Base-by-base conservation (phyloP, 1,284 basidiomycete genomes). In the Malassezia equina region DNA sequence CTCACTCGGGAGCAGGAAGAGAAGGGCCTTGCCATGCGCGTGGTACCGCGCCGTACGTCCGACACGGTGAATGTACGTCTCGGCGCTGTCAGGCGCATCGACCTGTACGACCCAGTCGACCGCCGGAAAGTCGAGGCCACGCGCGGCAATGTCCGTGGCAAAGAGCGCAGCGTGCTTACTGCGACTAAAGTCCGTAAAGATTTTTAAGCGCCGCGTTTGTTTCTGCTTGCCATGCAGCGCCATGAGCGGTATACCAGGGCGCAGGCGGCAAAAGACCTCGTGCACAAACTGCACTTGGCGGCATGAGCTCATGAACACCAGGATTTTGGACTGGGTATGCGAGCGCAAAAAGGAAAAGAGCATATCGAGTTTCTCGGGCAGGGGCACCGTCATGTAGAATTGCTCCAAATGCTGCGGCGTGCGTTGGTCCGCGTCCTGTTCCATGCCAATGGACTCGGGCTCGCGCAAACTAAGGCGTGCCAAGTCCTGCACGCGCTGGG, bases 31-130 rank as follows among this genome's bases (percentile, higher is more conserved):
- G 1, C 94, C 94, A 34, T 86, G 84, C 60, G 85, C 85, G 68
- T 91, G 84, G 73, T 96, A 96, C 44, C 93, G 80, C 32, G 93
- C 94, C 8, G 93, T 99, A 49, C 93, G 80, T 1, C 93, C 93
- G 1, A 98, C 93, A 23, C 93, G 84, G 75, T 99, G 93, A 44
- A 98, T 90, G 75, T 99, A 98, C 11, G 90, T 95, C 58, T 94
- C 91, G n/a, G 86, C 88, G 70, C 96, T 91, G 76, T 98, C 93
- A 0, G 93, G 93, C 23, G 87, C 89, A 75, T 99, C 93, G n/a
- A 91, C 79, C 75, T 99, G 94, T 31, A 98, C 76, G 11, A 99
- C 93, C 93, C 94, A 98, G 75, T 95, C 89, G 24, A 99, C 85
- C 0, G 87, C 82, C 3, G 94, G 91, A 75, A 99, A 98, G 77